Evolutionary conservation across 768 basidiomycete species (phyloP).

Genomic region (Candolleomyces eurysporus): DNA sequence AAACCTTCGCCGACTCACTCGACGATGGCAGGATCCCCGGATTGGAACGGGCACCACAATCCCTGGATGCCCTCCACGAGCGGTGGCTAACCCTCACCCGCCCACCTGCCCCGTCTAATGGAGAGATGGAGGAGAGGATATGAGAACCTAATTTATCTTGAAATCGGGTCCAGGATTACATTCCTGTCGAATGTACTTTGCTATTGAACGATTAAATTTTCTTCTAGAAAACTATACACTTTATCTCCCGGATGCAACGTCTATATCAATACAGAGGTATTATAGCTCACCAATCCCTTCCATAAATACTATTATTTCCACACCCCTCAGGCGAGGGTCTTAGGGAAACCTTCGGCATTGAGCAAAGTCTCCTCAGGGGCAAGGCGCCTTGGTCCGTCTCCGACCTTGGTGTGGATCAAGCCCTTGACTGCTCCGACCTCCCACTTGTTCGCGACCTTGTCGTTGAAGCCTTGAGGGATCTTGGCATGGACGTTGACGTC

Average conservation of each 20-base stretch:
- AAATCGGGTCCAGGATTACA: too few species aligned
- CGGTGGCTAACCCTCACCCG: constrained; percentile 2
- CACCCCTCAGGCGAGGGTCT: constrained; percentile 35
- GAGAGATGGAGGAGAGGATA: neutral
- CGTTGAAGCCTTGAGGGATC: constrained; percentile 73
- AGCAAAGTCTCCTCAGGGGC: constrained; percentile 63
- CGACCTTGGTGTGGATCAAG: constrained; percentile 90
- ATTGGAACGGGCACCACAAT: constrained; percentile 7
- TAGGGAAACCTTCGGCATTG: constrained; percentile 67
- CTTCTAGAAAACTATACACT: neutral
- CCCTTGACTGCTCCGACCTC: constrained; percentile 78
- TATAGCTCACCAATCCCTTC: neutral
- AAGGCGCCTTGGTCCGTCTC: constrained; percentile 84
- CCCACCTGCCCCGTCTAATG: constrained; percentile 4
- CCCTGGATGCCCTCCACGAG: constrained; percentile 10
- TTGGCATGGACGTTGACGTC: constrained; percentile 44
- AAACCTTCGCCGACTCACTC: neutral
- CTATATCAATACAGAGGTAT: neutral
- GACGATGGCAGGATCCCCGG: neutral
- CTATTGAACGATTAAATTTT: neutral
- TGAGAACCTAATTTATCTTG: too few species aligned
- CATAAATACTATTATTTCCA: neutral
- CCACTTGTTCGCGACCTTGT: constrained; percentile 69
- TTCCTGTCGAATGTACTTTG: neutral
- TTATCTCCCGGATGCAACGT: neutral